Conservation (phyloP, 352 stramenopile genomes). For the Thalassiosira livingstoniorum region DNA sequence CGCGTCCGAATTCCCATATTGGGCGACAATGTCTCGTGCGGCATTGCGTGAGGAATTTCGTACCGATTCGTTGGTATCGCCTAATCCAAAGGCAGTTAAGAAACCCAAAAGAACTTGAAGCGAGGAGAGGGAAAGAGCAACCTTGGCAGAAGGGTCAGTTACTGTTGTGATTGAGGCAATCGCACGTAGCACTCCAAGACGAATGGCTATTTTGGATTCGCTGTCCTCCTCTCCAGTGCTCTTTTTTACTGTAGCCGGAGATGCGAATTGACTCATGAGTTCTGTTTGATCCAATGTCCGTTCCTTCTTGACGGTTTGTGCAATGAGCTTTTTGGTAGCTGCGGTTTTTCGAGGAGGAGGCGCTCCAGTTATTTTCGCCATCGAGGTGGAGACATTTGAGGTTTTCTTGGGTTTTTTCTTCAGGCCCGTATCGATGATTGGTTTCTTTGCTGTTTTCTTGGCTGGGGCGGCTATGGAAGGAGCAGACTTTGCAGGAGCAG, state of each 20-base stretch:
- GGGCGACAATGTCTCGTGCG: constrained; percentile 76
- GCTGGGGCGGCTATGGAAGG: too few relatives aligned
- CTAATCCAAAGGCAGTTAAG: constrained; percentile 82
- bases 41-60: constrained; percentile 73
- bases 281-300: constrained; percentile 69
- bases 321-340: constrained; percentile 56
- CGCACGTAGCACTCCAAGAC: constrained; percentile 72
- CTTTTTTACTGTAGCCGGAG: constrained; percentile 52
- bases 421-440: constrained; percentile 65
- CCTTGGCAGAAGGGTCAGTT: constrained; percentile 59
- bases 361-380: constrained; percentile 67
- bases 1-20: constrained; percentile 74
- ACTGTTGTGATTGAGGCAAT: constrained; percentile 71
- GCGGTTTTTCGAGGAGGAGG: constrained; percentile 49
- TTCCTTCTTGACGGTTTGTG: constrained; percentile 71
- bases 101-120: constrained; percentile 82
- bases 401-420: constrained; percentile 75
- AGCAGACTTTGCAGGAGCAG: too few relatives aligned
- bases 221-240: constrained; percentile 73
- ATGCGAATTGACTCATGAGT: constrained; percentile 80
- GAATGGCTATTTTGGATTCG: constrained; percentile 69
- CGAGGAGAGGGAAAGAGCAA: constrained; percentile 67
- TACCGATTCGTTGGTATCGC: constrained; percentile 76
- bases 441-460: constrained; percentile 59
- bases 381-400: constrained; percentile 65